Evolutionary conservation across 2,329 filamentous ascomycete genomes (phyloP).

Genomic region (Stachybotrys chlorohalonatus): DNA sequence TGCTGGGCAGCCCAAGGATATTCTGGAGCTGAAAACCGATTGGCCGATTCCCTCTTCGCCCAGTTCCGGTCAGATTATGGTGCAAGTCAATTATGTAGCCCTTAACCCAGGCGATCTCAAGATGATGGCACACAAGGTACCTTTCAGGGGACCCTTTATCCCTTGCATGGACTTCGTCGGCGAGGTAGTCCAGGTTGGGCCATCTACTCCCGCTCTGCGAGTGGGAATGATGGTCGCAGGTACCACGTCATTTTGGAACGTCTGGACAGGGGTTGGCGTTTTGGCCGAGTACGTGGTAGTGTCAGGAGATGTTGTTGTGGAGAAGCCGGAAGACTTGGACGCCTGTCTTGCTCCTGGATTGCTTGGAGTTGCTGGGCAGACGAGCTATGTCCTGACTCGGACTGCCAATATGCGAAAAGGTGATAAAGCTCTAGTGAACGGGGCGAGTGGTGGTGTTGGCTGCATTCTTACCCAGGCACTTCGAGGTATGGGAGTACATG

Average conservation of each 20-base stretch:
- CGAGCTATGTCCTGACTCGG: conserved; percentile 16
- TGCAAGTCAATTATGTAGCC: background rate
- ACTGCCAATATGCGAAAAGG: conserved; percentile 11
- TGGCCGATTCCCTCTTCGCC: background rate
- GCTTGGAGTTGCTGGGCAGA: conserved; percentile 24
- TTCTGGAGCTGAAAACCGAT: background rate
- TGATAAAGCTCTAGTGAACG: conserved; percentile 12
- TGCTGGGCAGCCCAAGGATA: background rate
- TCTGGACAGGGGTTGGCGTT: conserved; percentile 16
- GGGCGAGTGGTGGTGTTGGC: conserved; percentile 15
- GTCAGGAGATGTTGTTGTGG: conserved; percentile 16
- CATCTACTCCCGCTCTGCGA: background rate
- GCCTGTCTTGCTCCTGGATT: conserved; percentile 14
- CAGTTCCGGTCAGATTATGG: background rate
- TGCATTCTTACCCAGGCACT: conserved; percentile 11
- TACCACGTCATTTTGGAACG: background rate
- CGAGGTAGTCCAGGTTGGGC: background rate
- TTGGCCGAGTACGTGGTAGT: conserved; percentile 25
- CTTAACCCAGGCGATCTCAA: conserved; percentile 2
- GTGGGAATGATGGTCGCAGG: conserved; percentile 1
- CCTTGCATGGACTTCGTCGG: background rate
- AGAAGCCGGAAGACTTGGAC: conserved; percentile 13
- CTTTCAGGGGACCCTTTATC: background rate
- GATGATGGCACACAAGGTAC: background rate
- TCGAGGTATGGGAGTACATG: conserved; percentile 7